These are phyloP conservation scores for Phaffomyces opuntiae DNA, from an alignment of 805 yeast genomes.

Conservation along the genomic window DNA sequence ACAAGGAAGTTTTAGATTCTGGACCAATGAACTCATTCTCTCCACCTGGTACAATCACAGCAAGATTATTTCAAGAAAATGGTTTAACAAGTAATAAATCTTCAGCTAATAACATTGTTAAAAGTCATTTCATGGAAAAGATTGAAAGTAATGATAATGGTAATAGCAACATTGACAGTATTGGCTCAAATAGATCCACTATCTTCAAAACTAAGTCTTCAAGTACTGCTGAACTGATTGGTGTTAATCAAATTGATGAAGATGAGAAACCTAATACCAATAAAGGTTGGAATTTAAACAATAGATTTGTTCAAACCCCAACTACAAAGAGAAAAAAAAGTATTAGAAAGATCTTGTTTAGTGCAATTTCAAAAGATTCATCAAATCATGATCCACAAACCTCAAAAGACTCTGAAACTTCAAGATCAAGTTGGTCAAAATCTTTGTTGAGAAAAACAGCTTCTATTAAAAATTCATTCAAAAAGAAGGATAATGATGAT, in stretches of 20 bases:
- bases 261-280: background rate
- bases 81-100: constrained; percentile 1
- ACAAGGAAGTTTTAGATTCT: background rate
- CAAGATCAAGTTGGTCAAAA: constrained; percentile 13
- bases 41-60: constrained; percentile 10
- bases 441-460: constrained; percentile 5
- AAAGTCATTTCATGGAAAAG: background rate
- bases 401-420: background rate
- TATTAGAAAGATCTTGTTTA: constrained; percentile 14
- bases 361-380: constrained; percentile 8
- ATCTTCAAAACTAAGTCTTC: background rate
- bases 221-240: background rate
- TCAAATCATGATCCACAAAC: background rate
- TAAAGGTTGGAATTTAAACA: constrained; percentile 8
- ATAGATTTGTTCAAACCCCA: constrained; percentile 10
- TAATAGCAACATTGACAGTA: too few relatives aligned
- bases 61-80: constrained; percentile 4
- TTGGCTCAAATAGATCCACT: background rate
- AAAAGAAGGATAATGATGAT: too few relatives aligned
- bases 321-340: constrained; percentile 8
- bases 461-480: background rate
- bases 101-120: too few relatives aligned
- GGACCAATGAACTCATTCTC: constrained; percentile 2
- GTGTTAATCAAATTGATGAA: background rate
- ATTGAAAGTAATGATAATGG: background rate